Evolutionary conservation across 163 green algal species (phyloP), one percentile per base, ranked within the genome.

Genomic region (Scenedesmus sp.): DNA sequence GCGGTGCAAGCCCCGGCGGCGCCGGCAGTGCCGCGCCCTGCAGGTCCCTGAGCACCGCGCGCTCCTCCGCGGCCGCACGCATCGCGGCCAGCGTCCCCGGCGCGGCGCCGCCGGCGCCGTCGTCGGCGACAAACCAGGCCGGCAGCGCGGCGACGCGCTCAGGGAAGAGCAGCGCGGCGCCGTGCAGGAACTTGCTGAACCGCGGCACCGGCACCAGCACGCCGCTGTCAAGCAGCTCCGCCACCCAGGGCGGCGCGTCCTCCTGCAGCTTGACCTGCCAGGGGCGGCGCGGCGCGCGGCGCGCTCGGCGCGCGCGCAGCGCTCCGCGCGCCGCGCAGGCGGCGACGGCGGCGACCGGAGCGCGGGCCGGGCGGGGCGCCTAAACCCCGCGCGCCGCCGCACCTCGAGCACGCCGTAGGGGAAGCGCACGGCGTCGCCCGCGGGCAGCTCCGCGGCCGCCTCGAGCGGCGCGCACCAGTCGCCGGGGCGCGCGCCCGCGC

Each of bases 141-240:
- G 92, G 92, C 24, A 86, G 85, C 51, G 86, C 75, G n/a, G 67
- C 39, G 28, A 89, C 71, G 31, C 69, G 48, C 15, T 73, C 39
- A 26, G 91, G 89, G 82, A 88, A 92, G 17, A 96, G 84, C 45
- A 89, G 57, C 5, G 91, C 88, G 57, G 86, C 89, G 33, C 92
- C 94, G 81, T 97, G 92, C 6, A 96, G 84, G 82, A 94, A 96
- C 84, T 98, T 98, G 60, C 81, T 92, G 80, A 97, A 98, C 75
- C 93, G 93, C 34, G 90, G 90, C 15, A 90, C 88, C 45, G 91
- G 77, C 18, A 95, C 75, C 26, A 96, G 66, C 47, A 94, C 47
- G 3, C 89, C 89, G 69, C 75, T 80, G 2, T 51, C 4, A 10
- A 64, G 63, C 36, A 88, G 80, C 14, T 75, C 85, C 80, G 87